Conservation (phyloP, 1,284 basidiomycete genomes). For the Moesziomyces aphidis region DNA sequence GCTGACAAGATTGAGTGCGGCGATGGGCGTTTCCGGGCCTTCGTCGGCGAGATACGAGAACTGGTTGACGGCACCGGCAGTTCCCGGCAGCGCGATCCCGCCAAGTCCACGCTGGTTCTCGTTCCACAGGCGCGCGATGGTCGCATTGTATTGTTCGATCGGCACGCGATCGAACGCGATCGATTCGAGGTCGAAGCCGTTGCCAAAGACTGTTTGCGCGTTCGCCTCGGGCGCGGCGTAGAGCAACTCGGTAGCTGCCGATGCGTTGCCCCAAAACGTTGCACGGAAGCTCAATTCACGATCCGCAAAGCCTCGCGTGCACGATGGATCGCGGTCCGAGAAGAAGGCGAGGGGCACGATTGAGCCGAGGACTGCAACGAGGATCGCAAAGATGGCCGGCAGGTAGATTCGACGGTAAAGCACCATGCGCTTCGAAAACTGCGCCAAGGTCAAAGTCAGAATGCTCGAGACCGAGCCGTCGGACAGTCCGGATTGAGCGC, state of each 20-base stretch:
- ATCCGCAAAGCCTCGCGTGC: slow-evolving; percentile 65
- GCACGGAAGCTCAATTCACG: slow-evolving; percentile 62
- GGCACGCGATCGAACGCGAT: slow-evolving; percentile 22
- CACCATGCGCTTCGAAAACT: slow-evolving; percentile 79
- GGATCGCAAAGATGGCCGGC: slow-evolving; percentile 74
- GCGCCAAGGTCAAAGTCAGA: slow-evolving; percentile 75
- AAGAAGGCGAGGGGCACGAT: slow-evolving; percentile 78
- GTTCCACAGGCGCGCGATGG: slow-evolving; percentile 11
- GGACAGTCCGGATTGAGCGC: slow-evolving; percentile 69
- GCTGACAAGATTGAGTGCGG: slow-evolving; percentile 34
- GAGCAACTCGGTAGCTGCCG: slow-evolving; percentile 13
- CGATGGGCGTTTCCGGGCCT: slow-evolving; percentile 17
- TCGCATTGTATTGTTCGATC: slow-evolving; percentile 18
- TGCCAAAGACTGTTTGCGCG: slow-evolving; percentile 20
- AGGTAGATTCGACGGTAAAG: slow-evolving; percentile 78
- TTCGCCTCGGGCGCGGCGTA: slow-evolving; percentile 29
- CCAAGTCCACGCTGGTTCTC: slow-evolving; percentile 11
- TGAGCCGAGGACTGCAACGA: slow-evolving; percentile 76
- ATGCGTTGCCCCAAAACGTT: slow-evolving; percentile 24
- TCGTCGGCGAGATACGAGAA: slow-evolving; percentile 31
- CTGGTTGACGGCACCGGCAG: slow-evolving; percentile 9
- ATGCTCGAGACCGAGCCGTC: slow-evolving; percentile 73
- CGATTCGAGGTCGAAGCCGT: slow-evolving; percentile 21
- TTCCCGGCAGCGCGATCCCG: slow-evolving; percentile 19
- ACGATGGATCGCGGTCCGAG: slow-evolving; percentile 72